These are phyloP conservation scores for Phanerochaete sordida DNA, from an alignment of 768 basidiomycete genomes.

Conservation along the genomic window DNA sequence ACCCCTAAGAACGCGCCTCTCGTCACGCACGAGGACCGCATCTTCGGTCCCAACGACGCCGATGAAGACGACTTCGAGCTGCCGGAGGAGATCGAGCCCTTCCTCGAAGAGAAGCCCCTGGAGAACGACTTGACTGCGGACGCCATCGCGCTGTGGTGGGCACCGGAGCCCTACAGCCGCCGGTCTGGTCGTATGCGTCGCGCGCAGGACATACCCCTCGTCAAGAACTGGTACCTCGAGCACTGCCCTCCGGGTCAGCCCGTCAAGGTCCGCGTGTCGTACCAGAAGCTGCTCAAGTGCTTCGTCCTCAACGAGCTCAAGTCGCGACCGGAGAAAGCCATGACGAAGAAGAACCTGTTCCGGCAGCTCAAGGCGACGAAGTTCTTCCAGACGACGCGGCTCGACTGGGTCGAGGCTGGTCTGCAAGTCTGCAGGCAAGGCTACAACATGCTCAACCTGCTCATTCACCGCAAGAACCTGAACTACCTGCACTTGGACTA, in stretches of 20 bases:
- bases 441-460: slow-evolving; percentile 98
- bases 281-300: slow-evolving; percentile 96
- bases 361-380: slow-evolving; percentile 96
- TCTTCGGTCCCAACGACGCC: slow-evolving; percentile 84
- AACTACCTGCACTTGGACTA: slow-evolving; percentile 96
- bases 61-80: slow-evolving; percentile 89
- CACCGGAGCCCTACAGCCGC: slow-evolving; percentile 92
- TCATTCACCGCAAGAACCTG: slow-evolving; percentile 98
- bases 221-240: slow-evolving; percentile 98
- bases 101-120: slow-evolving; percentile 73
- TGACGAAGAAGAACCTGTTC: slow-evolving; percentile 98
- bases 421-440: slow-evolving; percentile 98
- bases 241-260: slow-evolving; percentile 96
- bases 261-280: slow-evolving; percentile 98
- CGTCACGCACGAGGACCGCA: slow-evolving; percentile 84
- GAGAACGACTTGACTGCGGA: slow-evolving; percentile 94
- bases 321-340: slow-evolving; percentile 87
- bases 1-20: slow-evolving; percentile 79
- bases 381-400: slow-evolving; percentile 97
- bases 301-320: slow-evolving; percentile 94
- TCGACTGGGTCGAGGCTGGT: slow-evolving; percentile 99
- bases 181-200: slow-evolving; percentile 90
- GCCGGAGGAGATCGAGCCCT: slow-evolving; percentile 73
- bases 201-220: slow-evolving; percentile 92
- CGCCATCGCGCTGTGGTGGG: slow-evolving; percentile 98